Evolutionary conservation across 1,139 yeast species (phyloP).

Genomic region (Lodderomyces theae): DNA sequence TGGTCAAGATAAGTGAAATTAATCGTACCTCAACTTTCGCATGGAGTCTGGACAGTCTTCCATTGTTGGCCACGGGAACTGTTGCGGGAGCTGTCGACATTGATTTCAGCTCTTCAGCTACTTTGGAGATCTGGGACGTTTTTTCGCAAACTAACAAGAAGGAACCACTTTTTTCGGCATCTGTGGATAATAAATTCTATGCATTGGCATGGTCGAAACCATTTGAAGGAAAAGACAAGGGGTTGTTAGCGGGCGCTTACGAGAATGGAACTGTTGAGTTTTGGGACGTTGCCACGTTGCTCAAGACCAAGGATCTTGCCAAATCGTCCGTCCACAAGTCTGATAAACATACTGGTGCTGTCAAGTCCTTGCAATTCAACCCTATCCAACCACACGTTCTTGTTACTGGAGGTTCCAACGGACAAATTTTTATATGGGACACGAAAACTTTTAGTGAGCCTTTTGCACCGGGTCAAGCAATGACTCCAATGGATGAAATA

Average conservation of each 20-base stretch:
- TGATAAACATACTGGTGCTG: slow-evolving; percentile 66
- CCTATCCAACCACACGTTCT: slow-evolving; percentile 69
- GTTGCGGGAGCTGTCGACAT: slow-evolving; percentile 94
- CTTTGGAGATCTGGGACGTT: slow-evolving; percentile 75
- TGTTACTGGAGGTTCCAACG: slow-evolving; percentile 84
- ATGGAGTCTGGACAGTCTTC: slow-evolving; percentile 80
- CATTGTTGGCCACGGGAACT: slow-evolving; percentile 83
- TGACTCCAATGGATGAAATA: slow-evolving; percentile 80
- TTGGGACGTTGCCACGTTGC: slow-evolving; percentile 59
- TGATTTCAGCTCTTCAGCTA: slow-evolving; percentile 74
- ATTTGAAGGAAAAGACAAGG: slow-evolving; percentile 50
- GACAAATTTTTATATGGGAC: slow-evolving; percentile 92
- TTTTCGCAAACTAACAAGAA: slow-evolving; percentile 42
- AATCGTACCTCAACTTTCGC: slow-evolving; percentile 89
- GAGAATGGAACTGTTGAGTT: slow-evolving; percentile 80
- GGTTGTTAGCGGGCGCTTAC: slow-evolving; percentile 82
- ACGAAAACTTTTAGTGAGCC: slow-evolving; percentile 62
- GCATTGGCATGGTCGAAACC: slow-evolving; percentile 85
- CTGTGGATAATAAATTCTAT: slow-evolving; percentile 64
- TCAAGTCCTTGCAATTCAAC: slow-evolving; percentile 74
- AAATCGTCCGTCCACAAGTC: slow-evolving; percentile 49
- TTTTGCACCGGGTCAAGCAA: slow-evolving; percentile 70
- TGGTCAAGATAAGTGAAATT: slow-evolving; percentile 86
- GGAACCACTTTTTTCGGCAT: slow-evolving; percentile 50
- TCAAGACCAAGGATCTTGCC: slow-evolving; percentile 35